These are phyloP conservation scores for Mortierella sp. DNA, from an alignment of 371 early-diverging fungal genomes.

Conservation along the genomic window DNA sequence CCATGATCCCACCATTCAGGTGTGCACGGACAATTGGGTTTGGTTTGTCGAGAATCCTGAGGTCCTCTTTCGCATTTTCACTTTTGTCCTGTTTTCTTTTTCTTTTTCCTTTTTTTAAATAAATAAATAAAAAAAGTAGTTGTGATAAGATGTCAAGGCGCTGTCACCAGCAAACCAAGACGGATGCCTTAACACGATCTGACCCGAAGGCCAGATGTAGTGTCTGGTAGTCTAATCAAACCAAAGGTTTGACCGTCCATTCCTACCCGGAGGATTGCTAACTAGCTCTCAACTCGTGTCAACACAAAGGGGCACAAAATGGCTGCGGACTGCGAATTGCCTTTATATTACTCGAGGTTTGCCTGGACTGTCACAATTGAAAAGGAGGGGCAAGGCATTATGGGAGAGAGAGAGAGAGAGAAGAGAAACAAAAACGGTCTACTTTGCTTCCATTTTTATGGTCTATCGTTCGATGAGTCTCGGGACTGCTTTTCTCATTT, in stretches of 20 bases:
- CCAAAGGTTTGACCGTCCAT: slow-evolving; percentile 40
- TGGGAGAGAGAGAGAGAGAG: too few relatives aligned
- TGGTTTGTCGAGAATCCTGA: too few relatives aligned
- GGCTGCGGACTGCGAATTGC: slow-evolving; percentile 12
- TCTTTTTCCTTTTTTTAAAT: not conserved
- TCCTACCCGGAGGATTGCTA: slow-evolving; percentile 56
- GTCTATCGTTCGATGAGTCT: too few relatives aligned
- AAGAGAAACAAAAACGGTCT: too few relatives aligned
- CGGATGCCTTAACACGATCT: slow-evolving; percentile 53
- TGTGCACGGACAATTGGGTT: too few relatives aligned
- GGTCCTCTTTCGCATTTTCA: not conserved
- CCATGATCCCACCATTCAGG: too few relatives aligned
- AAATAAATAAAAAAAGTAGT: slow-evolving; percentile 32
- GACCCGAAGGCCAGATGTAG: slow-evolving; percentile 19
- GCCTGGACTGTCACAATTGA: too few relatives aligned
- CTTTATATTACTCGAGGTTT: not conserved
- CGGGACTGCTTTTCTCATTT: not conserved
- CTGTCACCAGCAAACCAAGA: slow-evolving; percentile 38
- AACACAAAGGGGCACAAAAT: slow-evolving; percentile 23
- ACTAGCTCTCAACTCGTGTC: slow-evolving; percentile 56
- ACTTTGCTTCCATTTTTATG: too few relatives aligned
- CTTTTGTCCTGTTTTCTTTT: not conserved
- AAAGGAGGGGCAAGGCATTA: too few relatives aligned
- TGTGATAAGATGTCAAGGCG: slow-evolving; percentile 44
- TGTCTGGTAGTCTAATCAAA: slow-evolving; percentile 42